phyloP scores from a whole-genome alignment of 2,329 filamentous ascomycete species.

The Rhynchosporium secalis region DNA sequence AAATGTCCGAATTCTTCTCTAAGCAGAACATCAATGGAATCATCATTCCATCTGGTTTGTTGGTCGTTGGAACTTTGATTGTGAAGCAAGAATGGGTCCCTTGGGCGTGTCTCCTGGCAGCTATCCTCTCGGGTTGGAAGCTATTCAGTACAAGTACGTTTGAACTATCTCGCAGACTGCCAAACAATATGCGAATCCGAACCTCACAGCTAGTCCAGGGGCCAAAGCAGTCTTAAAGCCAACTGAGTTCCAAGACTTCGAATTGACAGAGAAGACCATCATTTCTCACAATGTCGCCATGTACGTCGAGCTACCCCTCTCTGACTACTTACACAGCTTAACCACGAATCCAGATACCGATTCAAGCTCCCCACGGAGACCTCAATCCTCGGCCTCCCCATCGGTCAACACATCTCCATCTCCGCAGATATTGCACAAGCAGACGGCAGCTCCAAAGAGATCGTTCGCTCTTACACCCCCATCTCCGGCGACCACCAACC shows the following conservation, averaged over 20 bases:
- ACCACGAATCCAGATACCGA: constrained; percentile 70
- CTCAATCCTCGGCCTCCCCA: constrained; percentile 90
- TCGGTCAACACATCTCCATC: constrained; percentile 98
- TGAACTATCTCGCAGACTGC: constrained; percentile 3
- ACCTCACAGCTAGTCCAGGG: constrained; percentile 49
- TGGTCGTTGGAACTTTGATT: constrained; percentile 74
- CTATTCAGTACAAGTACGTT: constrained; percentile 69
- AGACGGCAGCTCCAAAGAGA: constrained; percentile 75
- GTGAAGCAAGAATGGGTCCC: constrained; percentile 76
- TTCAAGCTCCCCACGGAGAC: constrained; percentile 78
- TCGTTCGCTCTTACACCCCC: constrained; percentile 89
- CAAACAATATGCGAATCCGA: not conserved
- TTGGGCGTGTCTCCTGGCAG: constrained; percentile 67
- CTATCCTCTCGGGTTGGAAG: constrained; percentile 69
- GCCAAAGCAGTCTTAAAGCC: constrained; percentile 84
- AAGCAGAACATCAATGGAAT: constrained; percentile 74
- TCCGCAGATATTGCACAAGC: constrained; percentile 67
- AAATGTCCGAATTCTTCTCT: constrained; percentile 40
- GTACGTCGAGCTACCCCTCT: constrained; percentile 46
- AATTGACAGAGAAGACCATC: constrained; percentile 90
- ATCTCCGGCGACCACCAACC: constrained; percentile 86
- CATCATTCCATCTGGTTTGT: constrained; percentile 77
- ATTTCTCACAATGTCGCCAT: constrained; percentile 99
- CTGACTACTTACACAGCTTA: constrained; percentile 23
- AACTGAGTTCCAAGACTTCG: constrained; percentile 84